Evolutionary conservation across 495 filamentous ascomycete genomes (phyloP), one percentile per base, ranked within the genome.

Genomic region (Neurospora sp.): DNA sequence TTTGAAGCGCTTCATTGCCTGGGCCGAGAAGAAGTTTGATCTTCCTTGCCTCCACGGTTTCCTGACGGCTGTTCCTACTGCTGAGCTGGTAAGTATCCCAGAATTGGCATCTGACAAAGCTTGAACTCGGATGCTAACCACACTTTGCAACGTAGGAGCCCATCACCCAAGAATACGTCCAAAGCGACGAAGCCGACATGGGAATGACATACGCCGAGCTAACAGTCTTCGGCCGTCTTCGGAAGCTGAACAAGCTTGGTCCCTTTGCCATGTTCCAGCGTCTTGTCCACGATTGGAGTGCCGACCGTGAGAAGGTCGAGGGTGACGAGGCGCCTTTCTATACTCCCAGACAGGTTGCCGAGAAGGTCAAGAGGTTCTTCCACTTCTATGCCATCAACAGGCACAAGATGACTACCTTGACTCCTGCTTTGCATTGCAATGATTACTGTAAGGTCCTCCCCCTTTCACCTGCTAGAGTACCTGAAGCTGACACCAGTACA

Each of bases 1-100:
- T 75, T 82, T 97, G 4, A 94, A 92, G 77, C 81, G 85, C 5
- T 96, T 97, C 85, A 93, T 95, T 66, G 81, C 82, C 12, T 96
- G 89, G 85, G 88, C 91, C 3, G 78, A 79, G 69, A 78, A 70
- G 53, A 66, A 75, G 40, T 97, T 93, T 79, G 78, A 88, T 31
- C 78, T 98, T 7, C 93, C 93, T 0, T 89, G 92, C 73, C 86
- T 98, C 6, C 93, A 89, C 1, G 87, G 87, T 4, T 97, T 98
- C 83, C 79, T 96, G 31, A 82, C 85, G 18, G 94, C 94, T 3
- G 84, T 87, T 0, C 94, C 94, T 0, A 96, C 93, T 4, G 94
- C 93, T 1, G 94, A 97, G 79, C 86, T 97, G 0, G 74, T 74
- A 59, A 2, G 72, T 48, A 27, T 14, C 0, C 3, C 2, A 8